These are phyloP conservation scores for Buddleja alternifolia DNA, from an alignment of 257 asterid genomes.

Conservation along the genomic window DNA sequence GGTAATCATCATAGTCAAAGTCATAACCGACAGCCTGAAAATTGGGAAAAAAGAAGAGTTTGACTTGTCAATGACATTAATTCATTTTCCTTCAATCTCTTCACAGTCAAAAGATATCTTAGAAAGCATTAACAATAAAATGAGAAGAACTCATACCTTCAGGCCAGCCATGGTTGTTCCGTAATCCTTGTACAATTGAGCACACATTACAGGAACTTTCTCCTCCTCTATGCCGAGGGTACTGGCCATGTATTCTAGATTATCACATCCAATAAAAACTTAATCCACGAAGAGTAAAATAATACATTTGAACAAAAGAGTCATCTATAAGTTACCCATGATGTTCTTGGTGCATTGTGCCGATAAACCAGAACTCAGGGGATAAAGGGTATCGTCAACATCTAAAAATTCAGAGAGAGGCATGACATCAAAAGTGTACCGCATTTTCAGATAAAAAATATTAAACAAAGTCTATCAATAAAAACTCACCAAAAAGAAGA, in stretches of 20 bases:
- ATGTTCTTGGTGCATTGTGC: slow-evolving; percentile 74
- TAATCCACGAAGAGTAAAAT: slow-evolving; percentile 1
- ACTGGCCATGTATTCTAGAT: slow-evolving; percentile 70
- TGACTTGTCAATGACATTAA: neutral
- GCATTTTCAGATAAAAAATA: neutral
- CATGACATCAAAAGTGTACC: neutral
- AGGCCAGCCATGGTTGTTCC: slow-evolving; percentile 99
- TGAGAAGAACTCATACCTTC: slow-evolving; percentile 45
- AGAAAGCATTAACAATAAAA: neutral
- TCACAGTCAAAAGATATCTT: neutral
- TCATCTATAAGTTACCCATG: slow-evolving; percentile 47
- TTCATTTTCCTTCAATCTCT: neutral
- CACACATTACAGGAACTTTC: slow-evolving; percentile 67
- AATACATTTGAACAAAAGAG: neutral
- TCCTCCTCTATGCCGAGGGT: slow-evolving; percentile 70
- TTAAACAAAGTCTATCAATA: neutral
- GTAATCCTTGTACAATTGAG: slow-evolving; percentile 73
- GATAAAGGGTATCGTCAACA: slow-evolving; percentile 92
- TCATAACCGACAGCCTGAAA: slow-evolving; percentile 75
- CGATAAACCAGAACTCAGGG: slow-evolving; percentile 80
- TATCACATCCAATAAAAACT: slow-evolving; percentile 20
- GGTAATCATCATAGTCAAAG: slow-evolving; percentile 86
- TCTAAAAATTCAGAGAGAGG: slow-evolving; percentile 48
- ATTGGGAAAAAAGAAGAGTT: neutral
- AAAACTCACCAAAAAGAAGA: slow-evolving; percentile 76